These are phyloP conservation scores for Metarhizium humberi DNA, from an alignment of 2,329 filamentous ascomycete genomes.

Conservation along the genomic window DNA sequence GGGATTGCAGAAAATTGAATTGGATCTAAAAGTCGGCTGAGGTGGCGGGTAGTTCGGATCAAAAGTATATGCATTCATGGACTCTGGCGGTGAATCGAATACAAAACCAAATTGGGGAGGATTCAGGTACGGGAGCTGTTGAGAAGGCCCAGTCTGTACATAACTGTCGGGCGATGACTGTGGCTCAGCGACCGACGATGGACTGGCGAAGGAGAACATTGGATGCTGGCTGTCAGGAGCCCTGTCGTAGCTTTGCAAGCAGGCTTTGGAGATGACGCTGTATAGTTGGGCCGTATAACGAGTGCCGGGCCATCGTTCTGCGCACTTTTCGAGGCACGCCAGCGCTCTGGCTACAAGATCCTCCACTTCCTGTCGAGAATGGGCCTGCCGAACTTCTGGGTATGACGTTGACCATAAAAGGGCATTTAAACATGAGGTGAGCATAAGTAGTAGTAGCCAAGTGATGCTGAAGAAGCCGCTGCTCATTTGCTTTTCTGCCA, in stretches of 20 bases:
- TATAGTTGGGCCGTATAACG: conserved; percentile 79
- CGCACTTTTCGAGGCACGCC: conserved; percentile 69
- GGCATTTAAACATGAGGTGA: conserved; percentile 89
- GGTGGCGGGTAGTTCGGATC: conserved; percentile 31
- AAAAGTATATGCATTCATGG: conserved; percentile 37
- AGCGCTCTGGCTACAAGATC: conserved; percentile 64
- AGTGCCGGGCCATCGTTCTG: conserved; percentile 86
- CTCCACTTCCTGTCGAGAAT: conserved; percentile 67
- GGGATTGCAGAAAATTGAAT: conserved; percentile 56
- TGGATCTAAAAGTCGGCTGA: conserved; percentile 52
- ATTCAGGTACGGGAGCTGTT: conserved; percentile 31
- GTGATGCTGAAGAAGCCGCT: conserved; percentile 73
- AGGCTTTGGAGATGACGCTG: conserved; percentile 73
- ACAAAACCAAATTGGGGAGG: conserved; percentile 50
- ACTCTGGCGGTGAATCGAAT: conserved; percentile 46
- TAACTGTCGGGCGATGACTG: conserved; percentile 23
- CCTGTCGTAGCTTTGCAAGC: conserved; percentile 76
- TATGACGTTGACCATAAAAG: conserved; percentile 90
- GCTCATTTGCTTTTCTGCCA: conserved; percentile 72
- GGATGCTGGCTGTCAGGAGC: conserved; percentile 14
- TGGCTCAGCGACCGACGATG: conserved; percentile 20
- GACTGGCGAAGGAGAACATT: conserved; percentile 24
- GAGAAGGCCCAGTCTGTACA: conserved; percentile 15
- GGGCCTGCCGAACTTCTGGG: conserved; percentile 64
- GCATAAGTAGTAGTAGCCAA: conserved; percentile 82